phyloP scores from a whole-genome alignment of 257 asterid genomes.

The Plantago major region DNA sequence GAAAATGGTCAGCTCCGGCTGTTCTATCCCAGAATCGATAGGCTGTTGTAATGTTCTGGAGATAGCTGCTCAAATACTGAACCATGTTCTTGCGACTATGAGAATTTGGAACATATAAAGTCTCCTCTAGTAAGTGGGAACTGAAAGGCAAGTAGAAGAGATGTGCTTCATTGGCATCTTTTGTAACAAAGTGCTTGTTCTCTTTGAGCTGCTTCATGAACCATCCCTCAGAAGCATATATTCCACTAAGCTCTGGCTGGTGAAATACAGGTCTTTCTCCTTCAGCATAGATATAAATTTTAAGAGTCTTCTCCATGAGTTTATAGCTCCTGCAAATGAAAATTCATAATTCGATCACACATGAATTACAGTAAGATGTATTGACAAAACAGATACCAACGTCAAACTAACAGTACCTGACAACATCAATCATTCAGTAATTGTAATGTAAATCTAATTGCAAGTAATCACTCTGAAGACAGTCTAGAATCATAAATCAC shows the following conservation, averaged over 20 bases:
- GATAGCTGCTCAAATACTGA: slow-evolving; percentile 42
- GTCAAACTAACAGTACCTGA: too few species aligned
- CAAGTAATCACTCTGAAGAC: too few species aligned
- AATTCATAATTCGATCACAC: not conserved
- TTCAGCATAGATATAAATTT: slow-evolving; percentile 57
- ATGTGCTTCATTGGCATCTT: slow-evolving; percentile 50
- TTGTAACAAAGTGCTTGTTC: slow-evolving; percentile 47
- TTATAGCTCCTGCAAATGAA: slow-evolving; percentile 59
- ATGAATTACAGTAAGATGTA: too few species aligned
- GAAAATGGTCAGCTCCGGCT: slow-evolving; percentile 66
- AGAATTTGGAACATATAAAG: slow-evolving; percentile 52
- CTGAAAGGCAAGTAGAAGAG: slow-evolving; percentile 73
- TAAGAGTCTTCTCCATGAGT: slow-evolving; percentile 60
- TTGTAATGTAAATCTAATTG: too few species aligned
- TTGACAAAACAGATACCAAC: too few species aligned
- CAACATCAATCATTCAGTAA: too few species aligned
- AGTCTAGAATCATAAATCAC: not conserved
- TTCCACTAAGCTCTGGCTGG: slow-evolving; percentile 52
- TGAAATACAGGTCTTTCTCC: slow-evolving; percentile 75
- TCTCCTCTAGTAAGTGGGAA: slow-evolving; percentile 45
- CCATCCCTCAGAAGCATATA: slow-evolving; percentile 88
- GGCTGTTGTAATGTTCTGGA: slow-evolving; percentile 40
- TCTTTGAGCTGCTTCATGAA: slow-evolving; percentile 65
- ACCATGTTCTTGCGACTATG: slow-evolving; percentile 48
- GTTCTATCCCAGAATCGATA: slow-evolving; percentile 65